phyloP scores from a whole-genome alignment of 345 rosid species.

The Syzygium aromaticum region DNA sequence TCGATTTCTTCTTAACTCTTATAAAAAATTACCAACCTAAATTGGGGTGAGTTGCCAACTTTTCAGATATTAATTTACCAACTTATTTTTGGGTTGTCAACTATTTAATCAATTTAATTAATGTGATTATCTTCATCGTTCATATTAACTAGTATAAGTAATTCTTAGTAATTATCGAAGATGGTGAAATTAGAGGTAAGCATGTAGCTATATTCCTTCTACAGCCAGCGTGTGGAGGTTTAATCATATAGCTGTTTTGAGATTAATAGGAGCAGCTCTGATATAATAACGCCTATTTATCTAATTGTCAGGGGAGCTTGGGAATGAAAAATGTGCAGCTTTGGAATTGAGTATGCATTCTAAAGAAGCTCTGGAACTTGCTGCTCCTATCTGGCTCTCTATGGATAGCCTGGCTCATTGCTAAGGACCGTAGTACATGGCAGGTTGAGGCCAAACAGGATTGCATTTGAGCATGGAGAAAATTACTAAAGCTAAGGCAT shows the following conservation, averaged over 20 bases:
- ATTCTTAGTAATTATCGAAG: neutral
- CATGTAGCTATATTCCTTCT: neutral
- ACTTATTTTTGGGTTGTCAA: neutral
- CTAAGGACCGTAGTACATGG: neutral
- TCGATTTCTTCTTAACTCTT: neutral
- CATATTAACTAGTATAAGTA: neutral
- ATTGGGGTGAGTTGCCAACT: neutral
- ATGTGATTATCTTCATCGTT: neutral
- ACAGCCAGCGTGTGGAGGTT: neutral
- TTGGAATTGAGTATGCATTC: neutral
- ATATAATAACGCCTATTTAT: neutral
- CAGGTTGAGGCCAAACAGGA: neutral
- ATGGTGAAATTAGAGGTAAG: neutral
- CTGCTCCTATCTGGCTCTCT: neutral
- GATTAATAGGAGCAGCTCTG: neutral
- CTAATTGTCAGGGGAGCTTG: neutral
- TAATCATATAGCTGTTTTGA: neutral
- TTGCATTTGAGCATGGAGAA: neutral
- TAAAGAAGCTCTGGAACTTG: neutral
- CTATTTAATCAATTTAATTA: neutral
- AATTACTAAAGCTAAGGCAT: neutral
- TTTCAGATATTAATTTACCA: neutral
- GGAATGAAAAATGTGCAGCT: neutral
- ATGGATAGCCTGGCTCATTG: neutral
- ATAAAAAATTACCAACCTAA: neutral